Evolutionary conservation across 1,284 basidiomycete species (phyloP).

Genomic region (Schizophyllum commune): DNA sequence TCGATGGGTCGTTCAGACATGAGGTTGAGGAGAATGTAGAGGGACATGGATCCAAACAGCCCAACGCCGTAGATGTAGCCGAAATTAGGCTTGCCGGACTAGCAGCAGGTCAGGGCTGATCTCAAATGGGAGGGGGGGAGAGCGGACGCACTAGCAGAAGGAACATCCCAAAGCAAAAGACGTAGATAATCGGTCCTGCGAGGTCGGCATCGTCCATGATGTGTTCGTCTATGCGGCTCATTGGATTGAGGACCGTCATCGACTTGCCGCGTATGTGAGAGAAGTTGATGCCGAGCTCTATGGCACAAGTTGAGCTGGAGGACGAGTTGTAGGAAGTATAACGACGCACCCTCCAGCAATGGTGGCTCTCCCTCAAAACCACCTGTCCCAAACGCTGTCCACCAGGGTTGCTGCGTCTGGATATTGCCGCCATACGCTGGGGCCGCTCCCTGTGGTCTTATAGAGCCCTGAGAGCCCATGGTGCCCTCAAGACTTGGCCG

Average conservation of each 20-base stretch:
- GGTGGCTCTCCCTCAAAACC: slow-evolving; percentile 94
- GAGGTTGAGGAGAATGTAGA: slow-evolving; percentile 93
- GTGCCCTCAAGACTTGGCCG: slow-evolving; percentile 69
- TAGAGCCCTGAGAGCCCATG: slow-evolving; percentile 48
- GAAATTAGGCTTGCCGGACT: slow-evolving; percentile 99
- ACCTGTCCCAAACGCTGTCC: slow-evolving; percentile 92
- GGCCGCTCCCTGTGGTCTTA: slow-evolving; percentile 30
- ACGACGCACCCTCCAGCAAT: slow-evolving; percentile 73
- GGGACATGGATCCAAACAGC: slow-evolving; percentile 87
- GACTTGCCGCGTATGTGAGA: slow-evolving; percentile 93
- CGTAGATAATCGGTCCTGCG: slow-evolving; percentile 93
- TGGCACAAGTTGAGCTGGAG: not conserved
- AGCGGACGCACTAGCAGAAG: slow-evolving; percentile 74
- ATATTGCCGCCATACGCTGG: slow-evolving; percentile 65
- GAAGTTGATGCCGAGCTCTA: slow-evolving; percentile 98
- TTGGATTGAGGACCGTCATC: slow-evolving; percentile 91
- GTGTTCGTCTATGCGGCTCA: slow-evolving; percentile 80
- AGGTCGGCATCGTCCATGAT: slow-evolving; percentile 99
- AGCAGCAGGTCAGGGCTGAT: slow-evolving; percentile 7
- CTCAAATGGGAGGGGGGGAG: not conserved
- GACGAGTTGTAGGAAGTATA: not conserved
- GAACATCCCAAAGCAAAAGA: slow-evolving; percentile 89
- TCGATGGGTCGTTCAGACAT: slow-evolving; percentile 97
- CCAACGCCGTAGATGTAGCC: slow-evolving; percentile 99
- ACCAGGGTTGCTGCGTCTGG: slow-evolving; percentile 71